Conservation (phyloP, 371 early-diverging fungal genomes). For the Mucor saturninus region DNA sequence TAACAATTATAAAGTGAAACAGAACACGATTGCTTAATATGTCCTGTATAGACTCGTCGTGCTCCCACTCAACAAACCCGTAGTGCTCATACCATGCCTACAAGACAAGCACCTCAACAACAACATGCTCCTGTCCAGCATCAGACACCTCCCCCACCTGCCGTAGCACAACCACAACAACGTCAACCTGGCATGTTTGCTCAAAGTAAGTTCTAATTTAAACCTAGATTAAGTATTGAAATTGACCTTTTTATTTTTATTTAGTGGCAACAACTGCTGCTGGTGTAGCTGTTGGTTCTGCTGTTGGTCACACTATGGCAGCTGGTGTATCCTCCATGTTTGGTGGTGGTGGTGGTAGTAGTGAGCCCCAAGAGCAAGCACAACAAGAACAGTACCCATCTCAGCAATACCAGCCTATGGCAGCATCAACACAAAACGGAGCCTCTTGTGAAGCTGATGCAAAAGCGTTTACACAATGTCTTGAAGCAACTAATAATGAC, state of each 20-base stretch:
- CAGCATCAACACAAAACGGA: conserved; percentile 32
- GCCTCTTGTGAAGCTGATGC: conserved; percentile 82
- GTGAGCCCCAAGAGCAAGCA: conserved; percentile 29
- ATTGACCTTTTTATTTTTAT: not conserved
- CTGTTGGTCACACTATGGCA: conserved; percentile 76
- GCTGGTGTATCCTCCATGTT: conserved; percentile 77
- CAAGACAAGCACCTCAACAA: conserved; percentile 63
- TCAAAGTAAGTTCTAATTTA: conserved; percentile 51
- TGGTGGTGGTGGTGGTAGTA: conserved; percentile 61
- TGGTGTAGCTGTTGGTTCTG: conserved; percentile 91
- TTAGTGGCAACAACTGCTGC: conserved; percentile 88
- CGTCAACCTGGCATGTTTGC: conserved; percentile 78
- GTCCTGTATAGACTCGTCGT: conserved; percentile 43
- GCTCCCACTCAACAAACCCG: conserved; percentile 64
- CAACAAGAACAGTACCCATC: conserved; percentile 30
- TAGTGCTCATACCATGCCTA: conserved; percentile 71
- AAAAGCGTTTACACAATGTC: conserved; percentile 84
- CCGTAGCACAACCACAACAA: conserved; percentile 54
- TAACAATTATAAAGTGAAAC: not conserved
- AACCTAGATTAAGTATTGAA: not conserved
- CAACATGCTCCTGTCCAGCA: conserved; percentile 47
- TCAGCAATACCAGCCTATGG: conserved; percentile 47
- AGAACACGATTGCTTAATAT: not conserved
- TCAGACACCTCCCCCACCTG: conserved; percentile 41
- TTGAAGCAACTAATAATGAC: conserved; percentile 81